Base-by-base conservation (phyloP, 164 flowering plant species). In the Vitis labrusca region DNA sequence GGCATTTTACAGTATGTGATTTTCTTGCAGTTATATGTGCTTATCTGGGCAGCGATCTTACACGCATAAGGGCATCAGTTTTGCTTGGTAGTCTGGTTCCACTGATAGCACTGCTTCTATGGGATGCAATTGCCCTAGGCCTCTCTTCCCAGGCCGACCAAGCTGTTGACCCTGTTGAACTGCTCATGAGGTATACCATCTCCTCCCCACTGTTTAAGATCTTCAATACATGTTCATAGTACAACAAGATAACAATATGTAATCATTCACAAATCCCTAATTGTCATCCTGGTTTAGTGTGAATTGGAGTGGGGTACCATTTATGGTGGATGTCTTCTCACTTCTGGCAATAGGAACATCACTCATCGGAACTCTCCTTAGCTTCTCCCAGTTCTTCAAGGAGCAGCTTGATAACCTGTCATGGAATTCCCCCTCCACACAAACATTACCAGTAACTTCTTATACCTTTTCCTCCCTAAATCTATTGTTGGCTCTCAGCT, bases 331-430 rank as follows among this genome's bases (percentile, higher is more conserved):
- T 74, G 84, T 85, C 14, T 91, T 89, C 79, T 85, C 94, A 27
- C 88, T 91, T 73, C 74, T 88, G 54, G 95, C 93, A 16, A 82
- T 91, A 17, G 97, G 92, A 68, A 92, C 97, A 48, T 92, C 95
- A n/a, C 64, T 86, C 3, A 82, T 89, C 10, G 92, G 92, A 16
- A 90, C 92, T 11, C 81, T 89, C 15, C 74, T 90, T 7, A 77
- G 85, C 32, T 90, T 92, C 80, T 89, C 90, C 2, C 74, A 83
- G 79, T 92, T 90, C 76, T 83, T 84, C 76, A 68, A 84, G 67
- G 95, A 92, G 76, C 92, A 92, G 74, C 86, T 92, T 27, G 78
- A 64, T 47, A 68, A 71, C 16, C 58, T 79, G 11, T 50, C 75
- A 2, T 48, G 48, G 70, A n/a, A 61, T 59, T 73, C 77, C 60